Conservation (phyloP, 768 basidiomycete species). For the Pisolithus microcarpus region DNA sequence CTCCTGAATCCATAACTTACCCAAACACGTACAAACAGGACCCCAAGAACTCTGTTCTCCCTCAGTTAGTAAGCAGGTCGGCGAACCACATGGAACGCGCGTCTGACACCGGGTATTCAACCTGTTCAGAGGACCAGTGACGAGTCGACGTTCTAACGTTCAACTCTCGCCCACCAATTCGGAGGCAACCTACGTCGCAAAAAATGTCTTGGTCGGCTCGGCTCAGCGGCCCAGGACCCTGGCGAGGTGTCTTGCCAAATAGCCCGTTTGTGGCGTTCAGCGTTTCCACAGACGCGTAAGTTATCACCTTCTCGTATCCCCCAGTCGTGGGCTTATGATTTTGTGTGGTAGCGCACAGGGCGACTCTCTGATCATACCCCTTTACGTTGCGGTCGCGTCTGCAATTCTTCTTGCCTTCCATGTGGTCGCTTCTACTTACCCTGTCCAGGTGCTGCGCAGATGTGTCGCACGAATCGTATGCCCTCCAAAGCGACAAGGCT, state of each 20-base stretch:
- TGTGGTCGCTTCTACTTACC: constrained; percentile 1
- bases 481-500: neutral
- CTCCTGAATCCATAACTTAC: constrained; percentile 1
- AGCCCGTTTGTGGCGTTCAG: neutral
- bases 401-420: constrained; percentile 2
- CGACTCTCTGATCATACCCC: constrained; percentile 10
- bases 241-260: constrained; percentile 4
- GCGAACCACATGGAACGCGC: neutral
- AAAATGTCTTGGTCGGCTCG: constrained; percentile 6
- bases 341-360: neutral
- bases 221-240: neutral
- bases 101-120: neutral
- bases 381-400: constrained; percentile 8
- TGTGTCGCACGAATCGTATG: neutral
- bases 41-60: constrained; percentile 5
- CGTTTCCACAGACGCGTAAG: neutral
- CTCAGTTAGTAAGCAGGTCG: too few relatives aligned
- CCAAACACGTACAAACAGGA: constrained; percentile 19
- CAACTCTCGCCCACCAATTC: neutral
- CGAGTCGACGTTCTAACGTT: neutral
- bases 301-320: neutral
- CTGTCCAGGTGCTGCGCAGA: constrained; percentile 1
- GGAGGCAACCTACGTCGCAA: neutral
- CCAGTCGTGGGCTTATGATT: too few relatives aligned
- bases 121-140: neutral